Evolutionary conservation across 306 rosid genomes (phyloP).

Genomic region (Comarum palustre): DNA sequence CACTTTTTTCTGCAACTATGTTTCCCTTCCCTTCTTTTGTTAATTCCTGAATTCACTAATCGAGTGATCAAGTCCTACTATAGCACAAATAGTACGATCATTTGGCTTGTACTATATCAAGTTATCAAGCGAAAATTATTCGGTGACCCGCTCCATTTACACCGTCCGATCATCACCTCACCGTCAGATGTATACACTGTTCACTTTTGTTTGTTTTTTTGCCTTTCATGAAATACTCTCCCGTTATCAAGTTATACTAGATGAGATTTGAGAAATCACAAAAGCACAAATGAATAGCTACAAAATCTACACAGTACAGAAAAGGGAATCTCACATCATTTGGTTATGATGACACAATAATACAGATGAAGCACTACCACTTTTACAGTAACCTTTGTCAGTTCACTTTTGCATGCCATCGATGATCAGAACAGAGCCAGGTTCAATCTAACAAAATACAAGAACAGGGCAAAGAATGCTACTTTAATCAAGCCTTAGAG

Average conservation of each 20-base stretch:
- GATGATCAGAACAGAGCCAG: background rate
- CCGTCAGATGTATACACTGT: no score
- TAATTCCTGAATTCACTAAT: background rate
- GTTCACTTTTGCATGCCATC: constrained; percentile 10
- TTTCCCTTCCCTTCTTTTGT: background rate
- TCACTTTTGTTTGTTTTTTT: no score
- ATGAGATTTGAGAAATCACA: background rate
- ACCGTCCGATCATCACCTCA: no score
- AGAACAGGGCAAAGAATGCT: background rate
- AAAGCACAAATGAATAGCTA: background rate
- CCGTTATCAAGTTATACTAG: no score
- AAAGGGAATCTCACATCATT: background rate
- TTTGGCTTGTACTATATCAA: no score
- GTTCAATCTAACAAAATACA: constrained; percentile 4
- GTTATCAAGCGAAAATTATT: no score
- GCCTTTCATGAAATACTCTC: no score
- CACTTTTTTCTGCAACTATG: background rate
- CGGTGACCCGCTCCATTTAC: no score
- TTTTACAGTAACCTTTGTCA: constrained; percentile 5
- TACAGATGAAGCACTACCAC: constrained; percentile 3
- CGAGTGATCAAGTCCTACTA: background rate
- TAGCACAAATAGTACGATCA: no score
- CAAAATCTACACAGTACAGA: background rate
- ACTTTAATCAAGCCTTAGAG: background rate
- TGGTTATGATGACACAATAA: constrained; percentile 11